Evolutionary conservation across 2,329 filamentous ascomycete species (phyloP).

Genomic region (Sporothrix brasiliensis): DNA sequence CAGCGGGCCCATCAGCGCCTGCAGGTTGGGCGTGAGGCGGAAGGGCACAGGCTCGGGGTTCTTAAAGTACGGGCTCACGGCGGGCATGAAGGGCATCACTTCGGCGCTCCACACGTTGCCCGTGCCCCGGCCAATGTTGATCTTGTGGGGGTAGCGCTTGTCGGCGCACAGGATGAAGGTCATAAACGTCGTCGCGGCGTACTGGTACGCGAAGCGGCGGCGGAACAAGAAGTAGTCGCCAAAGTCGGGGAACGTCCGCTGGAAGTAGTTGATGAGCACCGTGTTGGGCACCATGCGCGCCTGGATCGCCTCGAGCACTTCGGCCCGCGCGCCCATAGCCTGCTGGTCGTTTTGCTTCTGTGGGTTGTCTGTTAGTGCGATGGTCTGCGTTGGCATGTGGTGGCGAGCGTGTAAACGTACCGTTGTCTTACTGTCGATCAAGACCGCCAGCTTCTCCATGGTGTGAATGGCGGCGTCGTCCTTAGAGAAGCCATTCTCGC

Average conservation of each 20-base stretch:
- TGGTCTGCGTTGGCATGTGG: background rate
- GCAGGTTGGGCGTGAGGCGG: slow-evolving; percentile 93
- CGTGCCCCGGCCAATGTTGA: slow-evolving; percentile 82
- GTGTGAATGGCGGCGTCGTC: slow-evolving; percentile 94
- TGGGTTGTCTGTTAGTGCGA: background rate
- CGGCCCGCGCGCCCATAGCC: slow-evolving; percentile 71
- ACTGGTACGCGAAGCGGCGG: slow-evolving; percentile 92
- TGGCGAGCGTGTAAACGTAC: background rate
- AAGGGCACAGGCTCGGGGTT: slow-evolving; percentile 96
- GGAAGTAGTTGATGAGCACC: slow-evolving; percentile 86
- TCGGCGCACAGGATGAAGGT: slow-evolving; percentile 98
- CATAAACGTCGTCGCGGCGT: slow-evolving; percentile 95
- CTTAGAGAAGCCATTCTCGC: slow-evolving; percentile 82
- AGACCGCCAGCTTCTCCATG: slow-evolving; percentile 85
- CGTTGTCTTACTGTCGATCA: slow-evolving; percentile 67
- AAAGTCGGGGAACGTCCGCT: slow-evolving; percentile 81
- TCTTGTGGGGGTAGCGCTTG: slow-evolving; percentile 92
- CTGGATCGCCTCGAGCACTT: slow-evolving; percentile 94
- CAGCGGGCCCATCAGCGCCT: slow-evolving; percentile 93
- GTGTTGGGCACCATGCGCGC: slow-evolving; percentile 87
- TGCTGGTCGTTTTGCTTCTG: slow-evolving; percentile 70
- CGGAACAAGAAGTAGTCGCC: slow-evolving; percentile 99
- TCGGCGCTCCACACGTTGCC: slow-evolving; percentile 98
- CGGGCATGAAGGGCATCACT: slow-evolving; percentile 85
- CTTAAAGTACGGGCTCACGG: slow-evolving; percentile 83